Evolutionary conservation across 2,329 filamentous ascomycete genomes (phyloP), one percentile per base, ranked within the genome.

Genomic region (Venturia nashicola): DNA sequence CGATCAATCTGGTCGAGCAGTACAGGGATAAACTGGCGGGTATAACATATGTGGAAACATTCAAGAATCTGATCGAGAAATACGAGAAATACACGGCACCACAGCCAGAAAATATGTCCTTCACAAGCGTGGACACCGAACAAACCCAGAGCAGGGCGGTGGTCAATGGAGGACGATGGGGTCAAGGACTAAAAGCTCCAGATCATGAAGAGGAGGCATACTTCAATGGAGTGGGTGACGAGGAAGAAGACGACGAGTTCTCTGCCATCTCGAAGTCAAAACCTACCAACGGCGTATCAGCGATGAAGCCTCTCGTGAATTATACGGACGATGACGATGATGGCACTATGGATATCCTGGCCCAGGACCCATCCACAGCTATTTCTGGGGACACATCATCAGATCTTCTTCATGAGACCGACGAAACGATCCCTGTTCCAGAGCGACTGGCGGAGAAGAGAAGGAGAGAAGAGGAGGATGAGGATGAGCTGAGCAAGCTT

Each of bases 281-380:
- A 18, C 9, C 20, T 23, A 61, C 51, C 18, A 92, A 91, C 68
- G 89, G 86, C 32, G 81, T 82, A 16, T 83, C 85, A 23, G 80
- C 86, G 0, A 75, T 83, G 9, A 75, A 83, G 61, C 89, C 89
- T 1, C 78, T 97, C 27, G 94, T 99, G 42, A 90, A 96, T 73
- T 99, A 99, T 72, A 85, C 87, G 0, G 95, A 95, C 44, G 92
- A 97, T 68, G 93, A 97, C 65, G 90, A 94, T n/a, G 85, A 83
- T 11, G 77, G 75, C 63, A 79, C 81, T 14, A 86, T 88, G 74
- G 86, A 87, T 70, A 77, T 59, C 14, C 42, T 59, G 16, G 60
- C 64, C 7, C 61, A 48, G 23, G 64, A 59, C 18, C 32, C 34
- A n/a, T 46, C 44, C 43, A 46, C 43, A 2, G 44, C 46, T 51